phyloP scores from a whole-genome alignment of 768 basidiomycete species.

The Vararia minispora region DNA sequence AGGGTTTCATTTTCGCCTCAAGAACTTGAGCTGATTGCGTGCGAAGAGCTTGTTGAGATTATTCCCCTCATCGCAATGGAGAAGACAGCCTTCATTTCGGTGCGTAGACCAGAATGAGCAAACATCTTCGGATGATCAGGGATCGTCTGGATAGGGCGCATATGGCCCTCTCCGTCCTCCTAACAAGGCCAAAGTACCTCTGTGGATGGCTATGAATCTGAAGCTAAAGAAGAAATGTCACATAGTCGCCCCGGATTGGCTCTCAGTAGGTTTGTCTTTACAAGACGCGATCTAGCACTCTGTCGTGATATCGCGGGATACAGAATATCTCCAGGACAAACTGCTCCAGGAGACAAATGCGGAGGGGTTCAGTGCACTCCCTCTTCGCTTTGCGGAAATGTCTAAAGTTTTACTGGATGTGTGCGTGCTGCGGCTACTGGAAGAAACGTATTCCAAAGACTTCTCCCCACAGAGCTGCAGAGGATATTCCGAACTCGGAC shows the following conservation, averaged over 20 bases:
- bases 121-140: background rate
- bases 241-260: slow-evolving; percentile 85
- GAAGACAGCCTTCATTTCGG: slow-evolving; percentile 84
- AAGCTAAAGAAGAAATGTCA: slow-evolving; percentile 94
- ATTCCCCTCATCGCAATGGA: slow-evolving; percentile 87
- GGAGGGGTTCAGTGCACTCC: slow-evolving; percentile 66
- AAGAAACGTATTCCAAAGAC: background rate
- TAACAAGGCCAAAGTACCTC: slow-evolving; percentile 70
- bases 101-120: slow-evolving; percentile 21
- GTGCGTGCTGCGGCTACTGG: slow-evolving; percentile 35
- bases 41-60: slow-evolving; percentile 75
- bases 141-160: slow-evolving; percentile 46
- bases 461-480: slow-evolving; percentile 56
- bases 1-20: slow-evolving; percentile 66
- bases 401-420: slow-evolving; percentile 88
- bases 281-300: background rate
- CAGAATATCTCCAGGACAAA: slow-evolving; percentile 75
- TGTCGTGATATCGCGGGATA: background rate
- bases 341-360: slow-evolving; percentile 65
- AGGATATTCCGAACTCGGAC: slow-evolving; percentile 81
- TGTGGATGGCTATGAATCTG: slow-evolving; percentile 93
- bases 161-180: slow-evolving; percentile 92
- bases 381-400: slow-evolving; percentile 83
- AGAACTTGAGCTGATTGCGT: slow-evolving; percentile 84
- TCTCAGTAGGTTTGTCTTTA: slow-evolving; percentile 58